phyloP scores from a whole-genome alignment of 768 basidiomycete genomes.

The Gloeostereum incarnatum region DNA sequence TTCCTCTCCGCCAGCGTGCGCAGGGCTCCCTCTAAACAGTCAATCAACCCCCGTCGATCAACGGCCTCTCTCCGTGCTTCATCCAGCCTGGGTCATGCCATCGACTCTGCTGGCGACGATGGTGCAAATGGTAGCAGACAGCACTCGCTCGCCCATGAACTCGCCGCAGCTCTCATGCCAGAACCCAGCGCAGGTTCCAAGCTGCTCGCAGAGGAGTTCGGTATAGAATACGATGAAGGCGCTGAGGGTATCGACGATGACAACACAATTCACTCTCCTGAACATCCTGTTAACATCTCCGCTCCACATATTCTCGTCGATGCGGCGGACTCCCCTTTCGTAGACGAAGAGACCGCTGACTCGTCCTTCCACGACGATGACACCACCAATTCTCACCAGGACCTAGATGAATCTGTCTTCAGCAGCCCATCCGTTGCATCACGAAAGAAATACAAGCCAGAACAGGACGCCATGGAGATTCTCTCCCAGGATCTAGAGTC shows the following conservation, averaged over 20 bases:
- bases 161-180: constrained; percentile 81
- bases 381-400: constrained; percentile 12
- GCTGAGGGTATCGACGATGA: constrained; percentile 69
- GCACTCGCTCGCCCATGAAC: constrained; percentile 79
- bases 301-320: constrained; percentile 21
- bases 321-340: constrained; percentile 26
- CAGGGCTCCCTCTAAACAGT: constrained; percentile 7
- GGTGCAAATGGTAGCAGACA: constrained; percentile 23
- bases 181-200: constrained; percentile 74
- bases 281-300: constrained; percentile 14
- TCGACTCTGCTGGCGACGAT: constrained; percentile 29
- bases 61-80: constrained; percentile 39
- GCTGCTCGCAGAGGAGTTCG: constrained; percentile 80
- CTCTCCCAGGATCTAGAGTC: constrained; percentile 68
- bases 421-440: constrained; percentile 23
- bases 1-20: constrained; percentile 5
- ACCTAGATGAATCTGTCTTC: constrained; percentile 37
- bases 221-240: constrained; percentile 83
- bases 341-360: constrained; percentile 25
- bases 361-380: constrained; percentile 20
- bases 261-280: constrained; percentile 1
- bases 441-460: constrained; percentile 19
- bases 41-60: constrained; percentile 28
- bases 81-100: constrained; percentile 22
- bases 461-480: constrained; percentile 62